These are phyloP conservation scores for Mortierella sp. DNA, from an alignment of 371 early-diverging fungal species.

Conservation along the genomic window DNA sequence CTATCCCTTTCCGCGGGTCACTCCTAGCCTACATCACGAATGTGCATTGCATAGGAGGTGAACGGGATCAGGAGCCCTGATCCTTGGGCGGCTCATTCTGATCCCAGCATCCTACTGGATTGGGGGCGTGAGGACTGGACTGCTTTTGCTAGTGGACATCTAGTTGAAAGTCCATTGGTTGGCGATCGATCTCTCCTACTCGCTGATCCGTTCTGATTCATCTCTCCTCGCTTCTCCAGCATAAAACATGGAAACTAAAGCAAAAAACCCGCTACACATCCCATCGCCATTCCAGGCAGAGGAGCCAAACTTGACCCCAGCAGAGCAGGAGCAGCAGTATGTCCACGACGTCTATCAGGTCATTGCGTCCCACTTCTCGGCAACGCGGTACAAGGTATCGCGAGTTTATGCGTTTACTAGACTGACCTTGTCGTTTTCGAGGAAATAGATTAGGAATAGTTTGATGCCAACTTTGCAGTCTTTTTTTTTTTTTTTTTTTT, in stretches of 20 bases:
- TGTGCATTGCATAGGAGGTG: no score
- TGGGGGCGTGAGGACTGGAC: not conserved
- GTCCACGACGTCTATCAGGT: slow-evolving; percentile 94
- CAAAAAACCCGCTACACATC: slow-evolving; percentile 66
- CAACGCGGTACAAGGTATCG: slow-evolving; percentile 91
- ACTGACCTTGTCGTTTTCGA: not conserved
- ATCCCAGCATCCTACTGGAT: no score
- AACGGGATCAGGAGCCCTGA: no score
- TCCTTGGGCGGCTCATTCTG: no score
- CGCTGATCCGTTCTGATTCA: not conserved
- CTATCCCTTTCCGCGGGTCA: no score
- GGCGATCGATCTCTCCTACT: no score
- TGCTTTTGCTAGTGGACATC: not conserved
- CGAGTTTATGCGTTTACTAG: not conserved
- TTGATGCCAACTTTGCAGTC: not conserved
- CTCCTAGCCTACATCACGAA: no score
- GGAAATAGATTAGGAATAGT: not conserved
- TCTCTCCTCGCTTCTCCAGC: not conserved
- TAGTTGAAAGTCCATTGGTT: not conserved
- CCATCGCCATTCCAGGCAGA: slow-evolving; percentile 51
- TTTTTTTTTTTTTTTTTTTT: not conserved
- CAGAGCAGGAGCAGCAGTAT: slow-evolving; percentile 75
- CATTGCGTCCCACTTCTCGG: slow-evolving; percentile 94
- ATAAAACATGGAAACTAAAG: not conserved
- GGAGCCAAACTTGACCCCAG: slow-evolving; percentile 58